A percentile compares a stretch with the other conserved stretches of the same genome.
Evolutionary conservation across 2,329 filamentous ascomycete species (phyloP).

Genomic region (Neonectria sp.): DNA sequence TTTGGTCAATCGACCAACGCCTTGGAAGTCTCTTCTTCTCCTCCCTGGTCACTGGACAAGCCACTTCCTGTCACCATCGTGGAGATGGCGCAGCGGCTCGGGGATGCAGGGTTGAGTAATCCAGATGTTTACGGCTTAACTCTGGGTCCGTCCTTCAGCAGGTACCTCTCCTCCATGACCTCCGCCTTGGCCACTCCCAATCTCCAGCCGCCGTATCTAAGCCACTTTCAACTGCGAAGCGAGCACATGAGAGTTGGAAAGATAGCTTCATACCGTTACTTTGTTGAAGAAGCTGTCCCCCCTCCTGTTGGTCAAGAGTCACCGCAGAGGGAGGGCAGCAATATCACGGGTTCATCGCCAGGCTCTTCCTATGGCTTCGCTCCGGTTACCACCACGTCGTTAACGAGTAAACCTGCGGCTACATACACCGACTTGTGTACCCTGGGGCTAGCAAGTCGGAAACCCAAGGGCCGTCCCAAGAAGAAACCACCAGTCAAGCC

Average conservation of each 20-base stretch:
- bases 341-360: background rate
- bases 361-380: slow-evolving; percentile 38
- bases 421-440: slow-evolving; percentile 48
- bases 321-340: background rate
- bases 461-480: slow-evolving; percentile 47
- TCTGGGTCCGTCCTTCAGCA: slow-evolving; percentile 54
- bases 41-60: slow-evolving; percentile 54
- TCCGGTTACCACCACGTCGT: slow-evolving; percentile 9
- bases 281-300: slow-evolving; percentile 28
- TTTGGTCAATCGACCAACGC: slow-evolving; percentile 42
- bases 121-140: slow-evolving; percentile 56
- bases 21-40: slow-evolving; percentile 44
- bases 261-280: slow-evolving; percentile 55
- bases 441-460: slow-evolving; percentile 41
- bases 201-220: slow-evolving; percentile 52
- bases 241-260: slow-evolving; percentile 56
- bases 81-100: slow-evolving; percentile 48
- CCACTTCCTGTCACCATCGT: slow-evolving; percentile 52
- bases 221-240: slow-evolving; percentile 53
- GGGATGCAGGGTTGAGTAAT: slow-evolving; percentile 53
- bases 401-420: slow-evolving; percentile 19
- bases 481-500: slow-evolving; percentile 8
- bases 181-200: slow-evolving; percentile 51
- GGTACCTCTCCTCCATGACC: slow-evolving; percentile 56
- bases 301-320: background rate